These are phyloP conservation scores for Colletotrichum kahawae DNA, from an alignment of 2,329 filamentous ascomycete species.

Conservation along the genomic window DNA sequence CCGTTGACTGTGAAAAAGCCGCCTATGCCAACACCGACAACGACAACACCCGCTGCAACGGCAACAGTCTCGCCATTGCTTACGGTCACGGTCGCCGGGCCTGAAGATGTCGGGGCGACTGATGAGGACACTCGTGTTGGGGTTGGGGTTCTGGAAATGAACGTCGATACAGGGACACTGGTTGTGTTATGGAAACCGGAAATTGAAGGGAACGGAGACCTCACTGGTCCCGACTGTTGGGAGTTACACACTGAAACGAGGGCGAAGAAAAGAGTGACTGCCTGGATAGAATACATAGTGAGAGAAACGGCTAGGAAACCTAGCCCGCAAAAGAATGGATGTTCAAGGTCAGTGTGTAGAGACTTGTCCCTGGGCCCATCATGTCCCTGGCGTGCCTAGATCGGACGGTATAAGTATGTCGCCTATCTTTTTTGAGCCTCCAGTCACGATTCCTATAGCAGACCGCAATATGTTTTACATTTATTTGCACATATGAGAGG, in stretches of 20 bases:
- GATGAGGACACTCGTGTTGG: neutral
- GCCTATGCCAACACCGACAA: neutral
- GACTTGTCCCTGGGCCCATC: neutral
- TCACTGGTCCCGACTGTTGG: neutral
- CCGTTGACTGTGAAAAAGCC: neutral
- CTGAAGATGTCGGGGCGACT: neutral
- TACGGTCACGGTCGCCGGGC: neutral
- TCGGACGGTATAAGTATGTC: neutral
- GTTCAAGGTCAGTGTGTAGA: neutral
- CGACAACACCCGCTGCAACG: neutral
- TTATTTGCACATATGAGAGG: neutral
- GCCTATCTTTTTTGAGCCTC: neutral
- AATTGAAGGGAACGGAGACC: neutral
- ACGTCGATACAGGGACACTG: neutral
- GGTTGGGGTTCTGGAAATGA: neutral
- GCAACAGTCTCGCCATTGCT: neutral
- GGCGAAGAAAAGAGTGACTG: neutral
- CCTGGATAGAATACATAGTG: neutral
- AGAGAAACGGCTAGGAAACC: neutral
- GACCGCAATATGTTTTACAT: neutral
- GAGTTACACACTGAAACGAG: neutral
- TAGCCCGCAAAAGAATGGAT: neutral
- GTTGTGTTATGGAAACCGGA: neutral
- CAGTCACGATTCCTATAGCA: neutral
- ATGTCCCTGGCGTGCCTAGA: neutral